Conservation (phyloP, 1,284 basidiomycete genomes). For the Malassezia japonica region DNA sequence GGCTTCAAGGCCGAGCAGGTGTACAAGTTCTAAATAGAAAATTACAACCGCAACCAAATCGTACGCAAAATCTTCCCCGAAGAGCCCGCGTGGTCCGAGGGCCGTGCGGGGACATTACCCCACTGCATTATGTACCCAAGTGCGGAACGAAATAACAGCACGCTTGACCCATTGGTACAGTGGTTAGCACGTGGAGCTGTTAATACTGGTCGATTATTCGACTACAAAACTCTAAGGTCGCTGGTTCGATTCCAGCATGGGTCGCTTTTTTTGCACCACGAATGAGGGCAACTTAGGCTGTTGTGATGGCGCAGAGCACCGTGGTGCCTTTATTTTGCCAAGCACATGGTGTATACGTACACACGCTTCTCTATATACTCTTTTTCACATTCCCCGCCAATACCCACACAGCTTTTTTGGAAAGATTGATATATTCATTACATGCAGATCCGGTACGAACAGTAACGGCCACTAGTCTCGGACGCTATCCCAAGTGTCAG, state of each 20-base stretch:
- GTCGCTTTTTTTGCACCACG: slow-evolving; percentile 13
- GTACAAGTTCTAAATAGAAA: slow-evolving; percentile 26
- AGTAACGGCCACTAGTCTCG: slow-evolving; percentile 91
- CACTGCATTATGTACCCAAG: not conserved
- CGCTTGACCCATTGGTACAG: slow-evolving; percentile 20
- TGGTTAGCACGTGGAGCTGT: slow-evolving; percentile 24
- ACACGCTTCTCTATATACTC: too few species aligned
- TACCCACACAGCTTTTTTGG: too few species aligned
- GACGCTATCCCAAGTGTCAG: slow-evolving; percentile 56
- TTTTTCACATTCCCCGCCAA: too few species aligned
- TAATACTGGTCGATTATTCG: slow-evolving; percentile 17
- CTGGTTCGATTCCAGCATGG: slow-evolving; percentile 22
- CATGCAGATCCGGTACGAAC: slow-evolving; percentile 70
- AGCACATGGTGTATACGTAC: too few species aligned
- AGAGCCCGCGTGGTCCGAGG: not conserved
- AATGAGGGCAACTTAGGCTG: too few species aligned
- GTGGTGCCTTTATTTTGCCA: too few species aligned
- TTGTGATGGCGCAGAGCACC: too few species aligned
- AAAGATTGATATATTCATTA: too few species aligned
- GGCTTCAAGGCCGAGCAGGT: slow-evolving; percentile 44
- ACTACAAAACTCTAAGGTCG: slow-evolving; percentile 21
- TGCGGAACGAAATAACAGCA: not conserved
- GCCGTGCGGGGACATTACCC: not conserved
- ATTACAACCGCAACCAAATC: not conserved
- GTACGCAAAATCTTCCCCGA: not conserved